Base-by-base conservation (phyloP, 345 rosid species). In the thale cress (Arabidopsis thaliana) region DNA sequence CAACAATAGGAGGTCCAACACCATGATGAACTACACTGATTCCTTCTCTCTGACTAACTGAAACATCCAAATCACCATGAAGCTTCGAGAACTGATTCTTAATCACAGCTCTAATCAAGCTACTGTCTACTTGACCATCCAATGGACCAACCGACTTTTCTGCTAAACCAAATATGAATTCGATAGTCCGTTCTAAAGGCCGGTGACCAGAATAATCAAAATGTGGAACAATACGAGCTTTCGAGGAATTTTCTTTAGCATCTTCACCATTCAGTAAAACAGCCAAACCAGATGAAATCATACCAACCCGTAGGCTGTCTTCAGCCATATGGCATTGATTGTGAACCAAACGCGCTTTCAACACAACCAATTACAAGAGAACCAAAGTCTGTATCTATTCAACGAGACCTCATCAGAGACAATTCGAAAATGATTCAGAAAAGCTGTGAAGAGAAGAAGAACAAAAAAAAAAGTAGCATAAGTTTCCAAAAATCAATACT, bases 281-380 rank as follows among this genome's bases (percentile, higher is more conserved):
- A 22, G 97, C 97, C 82, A 95, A 85, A 51, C 99, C 99, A 81
- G 99, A 87, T 75, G 97, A 79, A 79, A 84, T 73, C 85, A 88
- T 88, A 74, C 91, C 83, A 55, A 79, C 46, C 78, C 91, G 87
- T 34, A 72, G 84, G 78, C 86, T 68, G 22, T 89, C 91, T 82
- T 95, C 99, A 61, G 91, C 97, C 99, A 95, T 95, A 58, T 73
- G 70, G 57, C 73, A 76, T 28, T 71, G 82, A 59, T 37, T 58
- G 25, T 8, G 25, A 16, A 58, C 1, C 24, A n/a, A 58, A 34
- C 66, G 65, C 74, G 28, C 58, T 62, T 62, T 50, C 76, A 70
- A 74, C 50, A 62, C 42, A 67, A 59, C 40, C 58, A 64, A 37
- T 44, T 53, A 40, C 55, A 80, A 64, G 60, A 16, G 28, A 73